phyloP scores from a whole-genome alignment of 2,329 filamentous ascomycete genomes.

The Hypoxylon sp. region DNA sequence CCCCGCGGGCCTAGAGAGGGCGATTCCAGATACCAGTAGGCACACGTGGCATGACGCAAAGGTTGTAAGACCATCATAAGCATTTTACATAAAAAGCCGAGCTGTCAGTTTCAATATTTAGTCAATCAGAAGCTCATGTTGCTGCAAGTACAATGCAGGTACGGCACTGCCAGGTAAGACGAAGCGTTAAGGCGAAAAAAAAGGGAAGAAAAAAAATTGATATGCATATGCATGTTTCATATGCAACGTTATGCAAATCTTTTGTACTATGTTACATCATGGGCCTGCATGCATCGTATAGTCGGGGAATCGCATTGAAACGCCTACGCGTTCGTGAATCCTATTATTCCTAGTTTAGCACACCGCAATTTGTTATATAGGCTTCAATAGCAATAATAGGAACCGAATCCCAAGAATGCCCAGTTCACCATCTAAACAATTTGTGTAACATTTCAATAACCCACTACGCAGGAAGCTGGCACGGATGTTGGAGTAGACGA shows the following conservation, averaged over 20 bases:
- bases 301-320: constrained; percentile 25
- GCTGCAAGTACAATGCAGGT: constrained; percentile 36
- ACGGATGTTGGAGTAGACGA: constrained; percentile 3
- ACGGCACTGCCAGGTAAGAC: constrained; percentile 32
- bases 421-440: constrained; percentile 3
- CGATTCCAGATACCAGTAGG: constrained; percentile 12
- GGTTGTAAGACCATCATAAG: constrained; percentile 33
- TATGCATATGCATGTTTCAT: constrained; percentile 29
- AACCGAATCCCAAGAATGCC: constrained; percentile 5
- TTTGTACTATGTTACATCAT: constrained; percentile 31
- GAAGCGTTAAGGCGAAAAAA: constrained; percentile 25
- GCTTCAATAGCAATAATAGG: constrained; percentile 15
- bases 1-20: constrained; percentile 18
- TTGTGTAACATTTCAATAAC: constrained; percentile 20
- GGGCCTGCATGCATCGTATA: constrained; percentile 40
- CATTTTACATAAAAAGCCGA: constrained; percentile 27
- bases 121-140: constrained; percentile 9
- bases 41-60: constrained; percentile 42
- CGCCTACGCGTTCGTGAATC: constrained; percentile 22
- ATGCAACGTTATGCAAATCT: constrained; percentile 41
- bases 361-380: constrained; percentile 21
- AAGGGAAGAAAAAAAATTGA: constrained; percentile 13
- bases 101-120: constrained; percentile 16
- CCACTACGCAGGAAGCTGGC: constrained; percentile 2
- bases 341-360: constrained; percentile 26